A percentile compares a stretch with the other conserved stretches of the same genome.
Evolutionary conservation across 2,329 filamentous ascomycete genomes (phyloP).

Genomic region (Pseudogymnoascus sp.): DNA sequence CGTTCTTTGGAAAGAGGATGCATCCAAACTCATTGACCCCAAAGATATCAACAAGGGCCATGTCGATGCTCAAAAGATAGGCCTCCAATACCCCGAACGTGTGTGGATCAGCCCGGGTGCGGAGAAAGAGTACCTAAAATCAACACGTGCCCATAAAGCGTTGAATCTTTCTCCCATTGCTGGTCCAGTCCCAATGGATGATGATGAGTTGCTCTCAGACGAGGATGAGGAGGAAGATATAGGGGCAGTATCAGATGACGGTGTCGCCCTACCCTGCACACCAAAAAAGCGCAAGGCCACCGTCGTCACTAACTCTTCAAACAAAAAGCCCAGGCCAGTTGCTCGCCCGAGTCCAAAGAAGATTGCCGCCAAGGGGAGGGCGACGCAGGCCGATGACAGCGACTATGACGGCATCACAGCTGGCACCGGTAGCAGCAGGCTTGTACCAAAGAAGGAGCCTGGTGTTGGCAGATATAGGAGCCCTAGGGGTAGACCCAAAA

Average conservation of each 20-base stretch:
- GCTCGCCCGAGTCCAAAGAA: neutral
- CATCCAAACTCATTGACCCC: conserved; percentile 5
- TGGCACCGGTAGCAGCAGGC: neutral
- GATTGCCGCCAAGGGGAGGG: neutral
- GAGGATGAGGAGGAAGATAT: neutral
- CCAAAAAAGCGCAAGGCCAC: neutral
- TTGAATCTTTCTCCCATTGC: neutral
- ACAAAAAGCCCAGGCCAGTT: neutral
- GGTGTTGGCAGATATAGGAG: neutral
- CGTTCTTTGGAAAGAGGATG: conserved; percentile 7
- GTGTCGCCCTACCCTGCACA: neutral
- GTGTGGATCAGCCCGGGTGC: neutral
- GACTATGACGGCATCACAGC: neutral
- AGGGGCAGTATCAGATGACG: neutral
- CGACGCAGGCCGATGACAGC: neutral
- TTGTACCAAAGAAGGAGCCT: neutral
- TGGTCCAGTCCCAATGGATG: neutral
- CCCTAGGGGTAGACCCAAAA: neutral
- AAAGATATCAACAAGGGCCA: conserved; percentile 10
- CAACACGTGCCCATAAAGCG: neutral
- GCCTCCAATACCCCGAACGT: neutral
- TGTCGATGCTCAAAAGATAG: neutral
- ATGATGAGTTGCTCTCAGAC: neutral
- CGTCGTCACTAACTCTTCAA: neutral
- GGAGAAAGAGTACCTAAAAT: neutral